phyloP scores from a whole-genome alignment of 306 rosid genomes.

The Inga laurina region DNA sequence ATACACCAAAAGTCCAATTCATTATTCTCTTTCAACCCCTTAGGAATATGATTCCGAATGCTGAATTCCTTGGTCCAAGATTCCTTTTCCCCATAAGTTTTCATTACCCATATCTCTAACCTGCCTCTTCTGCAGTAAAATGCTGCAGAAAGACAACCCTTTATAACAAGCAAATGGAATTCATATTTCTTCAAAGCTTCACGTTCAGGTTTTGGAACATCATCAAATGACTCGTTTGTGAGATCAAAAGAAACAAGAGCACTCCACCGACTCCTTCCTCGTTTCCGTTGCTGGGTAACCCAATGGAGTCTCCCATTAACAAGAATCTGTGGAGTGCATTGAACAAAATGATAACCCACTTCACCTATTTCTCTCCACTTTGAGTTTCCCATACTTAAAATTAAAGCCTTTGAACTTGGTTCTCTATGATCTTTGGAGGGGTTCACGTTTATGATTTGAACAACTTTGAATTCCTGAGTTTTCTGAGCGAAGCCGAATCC shows the following conservation, averaged over 20 bases:
- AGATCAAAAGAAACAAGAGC: conserved; percentile 47
- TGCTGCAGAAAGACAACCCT: conserved; percentile 47
- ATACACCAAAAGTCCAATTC: not conserved
- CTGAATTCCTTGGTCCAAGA: conserved; percentile 35
- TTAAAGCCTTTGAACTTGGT: conserved; percentile 33
- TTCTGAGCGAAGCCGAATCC: conserved; percentile 44
- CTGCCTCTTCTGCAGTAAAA: conserved; percentile 28
- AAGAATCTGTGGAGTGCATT: conserved; percentile 35
- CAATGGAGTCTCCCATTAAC: conserved; percentile 56
- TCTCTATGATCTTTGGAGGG: not conserved
- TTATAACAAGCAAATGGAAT: conserved; percentile 37
- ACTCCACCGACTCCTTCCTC: conserved; percentile 17
- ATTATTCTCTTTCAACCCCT: conserved; percentile 1
- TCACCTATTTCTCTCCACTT: conserved; percentile 48
- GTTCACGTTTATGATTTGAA: conserved; percentile 33
- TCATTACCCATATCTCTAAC: conserved; percentile 56
- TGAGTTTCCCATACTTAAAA: conserved; percentile 40
- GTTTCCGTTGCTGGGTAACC: conserved; percentile 37
- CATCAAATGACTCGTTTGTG: conserved; percentile 40
- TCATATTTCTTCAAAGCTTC: conserved; percentile 25
- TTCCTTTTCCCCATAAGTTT: conserved; percentile 42
- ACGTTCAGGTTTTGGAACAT: conserved; percentile 33
- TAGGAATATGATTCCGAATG: conserved; percentile 36
- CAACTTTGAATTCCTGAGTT: conserved; percentile 42
- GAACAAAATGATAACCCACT: conserved; percentile 29